Evolutionary conservation across 257 asterid genomes (phyloP).

Genomic region (Plectranthus barbatus): DNA sequence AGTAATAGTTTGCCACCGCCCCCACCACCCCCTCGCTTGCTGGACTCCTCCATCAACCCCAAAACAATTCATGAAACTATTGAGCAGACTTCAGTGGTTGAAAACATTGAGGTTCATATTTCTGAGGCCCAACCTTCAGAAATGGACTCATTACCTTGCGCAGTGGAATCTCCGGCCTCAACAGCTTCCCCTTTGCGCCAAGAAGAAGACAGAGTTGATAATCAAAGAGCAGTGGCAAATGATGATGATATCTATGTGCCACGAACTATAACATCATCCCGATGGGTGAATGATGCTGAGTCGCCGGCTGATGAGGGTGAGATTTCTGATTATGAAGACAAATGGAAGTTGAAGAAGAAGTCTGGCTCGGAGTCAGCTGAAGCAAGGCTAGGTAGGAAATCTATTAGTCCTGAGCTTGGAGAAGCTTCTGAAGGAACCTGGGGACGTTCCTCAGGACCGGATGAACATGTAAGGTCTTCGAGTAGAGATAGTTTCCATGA

Average conservation of each 20-base stretch:
- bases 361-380: slow-evolving; percentile 36
- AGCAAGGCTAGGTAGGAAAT: slow-evolving; percentile 24
- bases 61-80: slow-evolving; percentile 14
- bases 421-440: slow-evolving; percentile 43
- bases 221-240: slow-evolving; percentile 14
- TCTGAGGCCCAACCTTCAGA: slow-evolving; percentile 27
- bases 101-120: slow-evolving; percentile 14
- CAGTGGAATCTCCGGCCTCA: slow-evolving; percentile 25
- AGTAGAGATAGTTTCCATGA: slow-evolving; percentile 53
- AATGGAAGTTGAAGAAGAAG: slow-evolving; percentile 23
- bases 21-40: slow-evolving; percentile 30
- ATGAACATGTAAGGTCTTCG: slow-evolving; percentile 50
- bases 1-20: slow-evolving; percentile 26
- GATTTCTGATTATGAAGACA: slow-evolving; percentile 47
- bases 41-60: slow-evolving; percentile 12
- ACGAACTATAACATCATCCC: slow-evolving; percentile 54
- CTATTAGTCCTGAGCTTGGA: slow-evolving; percentile 46
- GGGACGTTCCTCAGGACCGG: slow-evolving; percentile 44
- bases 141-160: slow-evolving; percentile 12
- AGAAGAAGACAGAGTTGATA: slow-evolving; percentile 22
- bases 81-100: slow-evolving; percentile 17
- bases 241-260: slow-evolving; percentile 43
- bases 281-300: slow-evolving; percentile 76
- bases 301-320: slow-evolving; percentile 77
- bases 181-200: too few relatives aligned